A percentile compares a stretch with the other conserved stretches of the same genome.
Evolutionary conservation across 768 basidiomycete genomes (phyloP).

Genomic region (Agaricus bisporus): DNA sequence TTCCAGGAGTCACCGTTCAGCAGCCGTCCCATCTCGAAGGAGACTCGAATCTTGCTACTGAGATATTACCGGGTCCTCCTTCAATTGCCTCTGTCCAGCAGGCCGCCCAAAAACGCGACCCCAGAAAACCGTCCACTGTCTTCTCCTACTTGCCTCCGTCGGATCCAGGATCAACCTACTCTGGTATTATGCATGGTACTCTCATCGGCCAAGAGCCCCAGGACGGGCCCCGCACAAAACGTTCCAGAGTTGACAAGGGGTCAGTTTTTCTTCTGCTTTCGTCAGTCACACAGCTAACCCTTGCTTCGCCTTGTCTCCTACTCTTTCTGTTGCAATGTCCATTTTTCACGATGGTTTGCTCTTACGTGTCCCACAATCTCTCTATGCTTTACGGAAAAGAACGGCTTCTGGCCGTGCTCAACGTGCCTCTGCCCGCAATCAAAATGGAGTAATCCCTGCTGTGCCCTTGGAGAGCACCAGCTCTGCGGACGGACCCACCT

Average conservation of each 20-base stretch:
- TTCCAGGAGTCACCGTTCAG: conserved; percentile 64
- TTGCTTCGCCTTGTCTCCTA: conserved; percentile 13
- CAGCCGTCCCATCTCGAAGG: conserved; percentile 81
- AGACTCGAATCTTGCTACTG: conserved; percentile 77
- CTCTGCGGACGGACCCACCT: conserved; percentile 29
- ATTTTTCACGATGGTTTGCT: conserved; percentile 18
- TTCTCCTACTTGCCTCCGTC: conserved; percentile 78
- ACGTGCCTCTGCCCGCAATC: conserved; percentile 62
- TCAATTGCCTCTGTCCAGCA: conserved; percentile 67
- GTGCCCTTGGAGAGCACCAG: conserved; percentile 35
- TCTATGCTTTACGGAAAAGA: conserved; percentile 29
- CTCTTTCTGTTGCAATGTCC: conserved; percentile 12
- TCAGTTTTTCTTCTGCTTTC: conserved; percentile 32
- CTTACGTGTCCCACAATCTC: conserved; percentile 15
- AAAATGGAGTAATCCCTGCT: conserved; percentile 37
- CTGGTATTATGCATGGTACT: conserved; percentile 65
- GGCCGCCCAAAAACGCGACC: conserved; percentile 69
- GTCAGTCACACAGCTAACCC: conserved; percentile 15
- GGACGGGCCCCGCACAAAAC: conserved; percentile 66
- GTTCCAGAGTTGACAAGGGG: conserved; percentile 70
- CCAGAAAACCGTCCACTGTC: conserved; percentile 62
- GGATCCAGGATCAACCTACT: conserved; percentile 87
- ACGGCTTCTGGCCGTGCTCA: conserved; percentile 62
- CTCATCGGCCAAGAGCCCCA: conserved; percentile 58
- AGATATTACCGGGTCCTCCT: conserved; percentile 86